Conservation (phyloP, 2,329 filamentous ascomycete genomes). For the Beauveria asiatica region DNA sequence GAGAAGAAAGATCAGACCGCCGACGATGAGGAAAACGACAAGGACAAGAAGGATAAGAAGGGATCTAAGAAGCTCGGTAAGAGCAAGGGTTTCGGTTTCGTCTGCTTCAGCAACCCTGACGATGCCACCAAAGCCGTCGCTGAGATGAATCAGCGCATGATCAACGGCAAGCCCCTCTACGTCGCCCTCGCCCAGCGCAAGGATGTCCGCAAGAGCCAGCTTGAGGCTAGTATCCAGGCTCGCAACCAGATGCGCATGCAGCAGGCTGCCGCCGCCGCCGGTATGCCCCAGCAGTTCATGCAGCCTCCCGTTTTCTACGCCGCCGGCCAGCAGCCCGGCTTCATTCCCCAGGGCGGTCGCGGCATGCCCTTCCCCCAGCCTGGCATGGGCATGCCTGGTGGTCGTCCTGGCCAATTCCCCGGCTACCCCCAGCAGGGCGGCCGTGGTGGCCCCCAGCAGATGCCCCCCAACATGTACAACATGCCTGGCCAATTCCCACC, state of each 20-base stretch:
- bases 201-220: conserved; percentile 98
- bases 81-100: conserved; percentile 99
- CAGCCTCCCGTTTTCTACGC: conserved; percentile 88
- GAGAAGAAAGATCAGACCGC: conserved; percentile 35
- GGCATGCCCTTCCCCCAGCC: conserved; percentile 59
- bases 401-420: conserved; percentile 80
- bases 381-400: conserved; percentile 59
- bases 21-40: conserved; percentile 36
- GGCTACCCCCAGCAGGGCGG: conserved; percentile 80
- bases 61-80: conserved; percentile 71
- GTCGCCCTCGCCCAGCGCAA: conserved; percentile 98
- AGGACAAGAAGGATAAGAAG: conserved; percentile 50
- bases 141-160: conserved; percentile 99
- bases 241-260: conserved; percentile 98
- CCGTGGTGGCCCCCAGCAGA: conserved; percentile 78
- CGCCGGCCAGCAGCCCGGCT: conserved; percentile 67
- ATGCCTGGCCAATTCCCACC: conserved; percentile 74
- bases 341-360: conserved; percentile 56
- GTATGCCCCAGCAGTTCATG: conserved; percentile 82
- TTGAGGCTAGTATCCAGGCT: conserved; percentile 98
- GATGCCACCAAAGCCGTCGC: conserved; percentile 98
- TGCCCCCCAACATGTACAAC: conserved; percentile 80
- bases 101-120: conserved; percentile 99
- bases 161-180: conserved; percentile 92
- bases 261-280: conserved; percentile 84